Evolutionary conservation across 2,329 filamentous ascomycete genomes (phyloP), one percentile per base, ranked within the genome.

Genomic region (Colletotrichum trifolii): DNA sequence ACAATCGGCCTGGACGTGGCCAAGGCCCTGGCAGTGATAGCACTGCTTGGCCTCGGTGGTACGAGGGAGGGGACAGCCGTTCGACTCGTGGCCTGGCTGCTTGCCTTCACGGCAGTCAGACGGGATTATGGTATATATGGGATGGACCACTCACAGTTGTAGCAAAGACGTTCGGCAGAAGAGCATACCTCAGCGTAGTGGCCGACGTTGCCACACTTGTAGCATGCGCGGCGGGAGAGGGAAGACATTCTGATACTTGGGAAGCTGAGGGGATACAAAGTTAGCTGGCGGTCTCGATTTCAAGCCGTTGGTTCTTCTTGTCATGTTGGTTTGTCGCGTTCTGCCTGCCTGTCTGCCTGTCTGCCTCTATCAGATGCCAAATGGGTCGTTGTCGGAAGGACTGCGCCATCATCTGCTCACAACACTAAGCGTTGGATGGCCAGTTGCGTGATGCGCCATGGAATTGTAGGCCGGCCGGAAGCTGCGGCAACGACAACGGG

Each of bases 21-120:
- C 96, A 68, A 98, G 88, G 65, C 96, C 96, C 85, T 98, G 96
- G 87, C 96, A 99, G 84, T 98, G 96, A 81, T 99, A 99, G 89
- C 96, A 99, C 86, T 99, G 96, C 89, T 99, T 99, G 57, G 94
- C 94, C 83, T 99, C 96, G 70, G 96, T 97, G 67, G 95, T 97
- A 80, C 96, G 91, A 75, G 96, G 96, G 76, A 95, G 90, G 73
- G 96, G 96, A 87, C 96, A 99, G 79, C 91, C 92, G 83, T 97
- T 98, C 71, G 95, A 98, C 85, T 99, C 96, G 82, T 99, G 96
- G 78, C 89, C 91, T 68, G 92, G 92, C 83, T 95, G 91, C 85
- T 95, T 95, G 89, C 88, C 88, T 90, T 55, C n/a, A 10, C 42
- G 67, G 10, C 17, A 35, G 45, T 67, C 38, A 67, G 54, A 11